Base-by-base conservation (phyloP, 2,329 filamentous ascomycete genomes). In the Ciborinia camelliae region DNA sequence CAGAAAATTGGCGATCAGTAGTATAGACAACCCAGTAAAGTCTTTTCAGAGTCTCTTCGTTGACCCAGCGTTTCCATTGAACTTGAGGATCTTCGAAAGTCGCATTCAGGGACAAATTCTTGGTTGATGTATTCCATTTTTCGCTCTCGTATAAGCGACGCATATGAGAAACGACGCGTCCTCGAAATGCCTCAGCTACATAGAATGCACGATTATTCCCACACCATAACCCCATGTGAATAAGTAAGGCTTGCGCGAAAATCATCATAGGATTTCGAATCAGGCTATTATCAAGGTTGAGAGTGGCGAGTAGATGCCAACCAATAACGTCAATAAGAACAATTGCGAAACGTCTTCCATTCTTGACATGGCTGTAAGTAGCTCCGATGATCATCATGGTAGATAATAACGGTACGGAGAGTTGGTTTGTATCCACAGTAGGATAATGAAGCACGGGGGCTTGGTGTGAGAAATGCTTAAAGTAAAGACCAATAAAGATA, bases 161-260 rank as follows among this genome's bases (percentile, higher is more conserved):
- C 23, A 71, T 69, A 30, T 69, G 68, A 1, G 68, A 70, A 0
- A 72, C 64, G 15, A 71, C 57, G n/a, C 63, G 65, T 6, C 69
- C 71, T 39, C 69, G 67, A n/a, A 69, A 68, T 6, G 67, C 64
- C 55, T 72, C 69, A 4, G 68, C 67, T 15, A 71, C 48, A 53
- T 68, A 64, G 48, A 70, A 72, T n/a, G 69, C 65, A 26, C 69
- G 65, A 52, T 71, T 72, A 20, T 72, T 72, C 4, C 71, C 71
- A 47, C 69, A 69, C 71, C 71, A 72, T 5, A 72, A 48, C 0
- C 69, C 71, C 18, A 65, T 58, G 20, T 71, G 68, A 32, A 69
- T 69, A 32, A 72, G 64, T 6, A 72, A 66, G 50, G 69, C 70
- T 64, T 71, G 51, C 15, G 71, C 63, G 37, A 70, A 69, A 28